Evolutionary conservation across 2,329 filamentous ascomycete species (phyloP), one percentile per base, ranked within the genome.

Genomic region (Penicillium brasilianum): DNA sequence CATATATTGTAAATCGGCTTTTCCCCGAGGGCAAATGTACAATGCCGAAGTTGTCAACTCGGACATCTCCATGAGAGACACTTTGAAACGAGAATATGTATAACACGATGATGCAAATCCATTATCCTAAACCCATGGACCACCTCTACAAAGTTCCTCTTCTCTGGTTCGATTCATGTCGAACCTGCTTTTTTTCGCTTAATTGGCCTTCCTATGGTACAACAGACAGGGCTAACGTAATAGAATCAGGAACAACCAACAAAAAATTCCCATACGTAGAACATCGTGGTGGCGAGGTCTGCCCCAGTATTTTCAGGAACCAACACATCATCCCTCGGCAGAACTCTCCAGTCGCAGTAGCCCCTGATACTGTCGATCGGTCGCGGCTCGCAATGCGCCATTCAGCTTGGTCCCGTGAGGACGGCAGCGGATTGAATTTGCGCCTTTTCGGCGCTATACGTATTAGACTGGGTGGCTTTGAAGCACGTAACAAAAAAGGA

Each of bases 321-420:
- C 52, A 49, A 16, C 36, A n/a, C 36, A 53, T 43, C 56, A 54
- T 64, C 61, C 54, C 55, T 64, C 61, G 64, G 64, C 57, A 62
- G 51, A 61, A 58, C 53, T 20, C 22, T 28, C 63, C 64, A 62
- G 55, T 63, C 48, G 48, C 20, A 58, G 32, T 2, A 28, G 28
- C 61, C 60, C 65, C 60, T 66, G 63, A 59, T 56, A 61, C 49
- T 61, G 67, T 62, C 59, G 67, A 68, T 69, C 65, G 54, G 57
- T 50, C 54, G 46, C 57, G 54, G 44, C 51, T 46, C 58, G 49
- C 34, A 50, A 53, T 61, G 41, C 30, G 51, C 60, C 60, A 36
- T 48, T 14, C 41, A 8, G 25, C 36, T 30, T 41, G 46, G 55
- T 34, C 59, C 44, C 34, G 22, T 36, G 49, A 51, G 30, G 49